These are phyloP conservation scores for Luzula sylvatica DNA, from an alignment of 176 grass and related monocot species.

Conservation along the genomic window DNA sequence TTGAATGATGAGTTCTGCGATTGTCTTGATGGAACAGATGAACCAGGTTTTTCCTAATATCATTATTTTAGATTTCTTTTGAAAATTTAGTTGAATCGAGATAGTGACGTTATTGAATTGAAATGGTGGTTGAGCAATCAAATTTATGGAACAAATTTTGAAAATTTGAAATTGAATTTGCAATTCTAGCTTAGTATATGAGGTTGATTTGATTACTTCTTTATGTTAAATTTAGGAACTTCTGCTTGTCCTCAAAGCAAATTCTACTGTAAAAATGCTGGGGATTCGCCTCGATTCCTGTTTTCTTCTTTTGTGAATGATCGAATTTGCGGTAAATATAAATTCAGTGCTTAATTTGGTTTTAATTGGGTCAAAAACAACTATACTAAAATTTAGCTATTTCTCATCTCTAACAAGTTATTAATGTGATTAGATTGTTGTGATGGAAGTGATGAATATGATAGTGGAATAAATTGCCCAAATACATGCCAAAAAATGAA, in stretches of 20 bases:
- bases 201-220: neutral
- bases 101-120: neutral
- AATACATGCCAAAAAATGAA: constrained; percentile 58
- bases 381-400: neutral
- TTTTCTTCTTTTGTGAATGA: constrained; percentile 98
- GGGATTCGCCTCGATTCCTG: constrained; percentile 52
- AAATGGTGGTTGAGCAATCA: too few relatives aligned
- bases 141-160: too few relatives aligned
- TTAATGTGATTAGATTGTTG: constrained; percentile 62
- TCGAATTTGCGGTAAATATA: constrained; percentile 72
- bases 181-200: neutral
- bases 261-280: constrained; percentile 77
- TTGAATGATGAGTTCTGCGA: constrained; percentile 85
- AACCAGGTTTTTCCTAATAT: constrained; percentile 29
- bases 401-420: neutral
- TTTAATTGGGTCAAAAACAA: neutral
- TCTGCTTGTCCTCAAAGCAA: constrained; percentile 86
- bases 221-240: constrained; percentile 47
- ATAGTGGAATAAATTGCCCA: constrained; percentile 49
- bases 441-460: constrained; percentile 91
- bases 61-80: neutral
- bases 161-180: neutral
- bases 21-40: constrained; percentile 82
- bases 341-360: too few relatives aligned
- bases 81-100: neutral